These are phyloP conservation scores for Melaleuca alternifolia DNA, from an alignment of 345 rosid species.

Conservation along the genomic window DNA sequence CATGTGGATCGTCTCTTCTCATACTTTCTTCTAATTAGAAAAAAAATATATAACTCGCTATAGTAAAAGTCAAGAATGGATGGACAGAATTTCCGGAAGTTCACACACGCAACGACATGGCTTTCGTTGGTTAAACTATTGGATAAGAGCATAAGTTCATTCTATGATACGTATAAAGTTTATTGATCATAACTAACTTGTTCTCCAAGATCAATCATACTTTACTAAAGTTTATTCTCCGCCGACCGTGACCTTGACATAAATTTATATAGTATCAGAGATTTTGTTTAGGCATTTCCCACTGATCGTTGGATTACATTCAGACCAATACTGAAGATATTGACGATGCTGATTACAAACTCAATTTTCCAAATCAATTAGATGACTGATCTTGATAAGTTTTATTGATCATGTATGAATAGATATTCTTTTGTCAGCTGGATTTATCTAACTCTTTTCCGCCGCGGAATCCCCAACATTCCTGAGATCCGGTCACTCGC, in stretches of 20 bases:
- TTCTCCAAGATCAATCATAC: not conserved
- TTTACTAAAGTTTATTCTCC: not conserved
- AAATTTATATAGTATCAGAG: not conserved
- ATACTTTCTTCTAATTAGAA: not conserved
- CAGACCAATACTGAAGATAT: not conserved
- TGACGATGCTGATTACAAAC: not conserved
- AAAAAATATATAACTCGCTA: not conserved
- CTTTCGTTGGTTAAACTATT: not conserved
- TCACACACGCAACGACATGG: not conserved
- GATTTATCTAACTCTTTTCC: not conserved
- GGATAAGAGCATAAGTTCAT: not conserved
- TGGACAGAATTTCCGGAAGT: not conserved
- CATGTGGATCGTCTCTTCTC: not conserved
- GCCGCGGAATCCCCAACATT: not conserved
- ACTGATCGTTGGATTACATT: not conserved
- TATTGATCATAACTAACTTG: not conserved
- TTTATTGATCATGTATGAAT: not conserved
- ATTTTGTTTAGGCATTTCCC: not conserved
- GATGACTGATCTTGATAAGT: not conserved
- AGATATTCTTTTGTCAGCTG: not conserved
- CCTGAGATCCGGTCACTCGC: not conserved
- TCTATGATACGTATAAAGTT: not conserved
- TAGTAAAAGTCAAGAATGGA: not conserved
- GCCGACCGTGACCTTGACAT: not conserved
- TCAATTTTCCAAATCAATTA: not conserved